Evolutionary conservation across 208 protist species (phyloP), one percentile per base, ranked within the genome.

Genomic region (Naegleria fowleri): DNA sequence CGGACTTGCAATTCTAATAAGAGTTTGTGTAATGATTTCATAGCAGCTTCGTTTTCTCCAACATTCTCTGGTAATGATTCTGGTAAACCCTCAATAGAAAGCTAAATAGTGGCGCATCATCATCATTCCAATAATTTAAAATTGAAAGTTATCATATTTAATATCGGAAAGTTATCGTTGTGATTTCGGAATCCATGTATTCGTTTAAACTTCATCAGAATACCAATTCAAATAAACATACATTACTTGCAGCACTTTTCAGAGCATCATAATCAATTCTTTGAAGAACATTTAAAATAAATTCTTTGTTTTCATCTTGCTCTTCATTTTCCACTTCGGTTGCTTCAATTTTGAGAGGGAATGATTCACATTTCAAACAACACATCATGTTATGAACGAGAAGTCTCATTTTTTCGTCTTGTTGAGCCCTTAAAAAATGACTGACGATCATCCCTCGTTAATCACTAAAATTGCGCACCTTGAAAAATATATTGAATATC

Each of bases 201-300:
- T 48, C 1, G 1, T 1, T 48, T 48, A 48, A 48, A 1, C 5
- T 48, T 48, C 7, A 48, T 48, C 43, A 48, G 5, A 48, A 48
- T 48, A 48, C 7, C 43, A 48, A 75, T n/a, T n/a, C 19, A n/a
- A 22, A 75, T 75, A 29, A 13, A 79, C 67, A 22, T 87, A 48
- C 38, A 67, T 89, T n/a, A 29, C 59, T 89, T 39, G 86, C 48
- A 7, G 41, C 48, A n/a, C 15, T 15, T 89, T 89, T 89, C 29
- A 89, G 39, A 75, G 48, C 86, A 40, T 38, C n/a, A 67, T 89
- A 89, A 89, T 89, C 86, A 36, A 89, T 39, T 67, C 48, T 59
- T 41, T 15, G 33, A 6, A 89, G 25, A 3, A 89, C 39, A 41
- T 89, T 33, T 67, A 48, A 48, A 25, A 89, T 67, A 67, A 89